Percentiles rank a stretch among this genome's conserved stretches.
Conservation (phyloP, 2,329 filamentous ascomycete genomes). For the Scedosporium apiospermum region DNA sequence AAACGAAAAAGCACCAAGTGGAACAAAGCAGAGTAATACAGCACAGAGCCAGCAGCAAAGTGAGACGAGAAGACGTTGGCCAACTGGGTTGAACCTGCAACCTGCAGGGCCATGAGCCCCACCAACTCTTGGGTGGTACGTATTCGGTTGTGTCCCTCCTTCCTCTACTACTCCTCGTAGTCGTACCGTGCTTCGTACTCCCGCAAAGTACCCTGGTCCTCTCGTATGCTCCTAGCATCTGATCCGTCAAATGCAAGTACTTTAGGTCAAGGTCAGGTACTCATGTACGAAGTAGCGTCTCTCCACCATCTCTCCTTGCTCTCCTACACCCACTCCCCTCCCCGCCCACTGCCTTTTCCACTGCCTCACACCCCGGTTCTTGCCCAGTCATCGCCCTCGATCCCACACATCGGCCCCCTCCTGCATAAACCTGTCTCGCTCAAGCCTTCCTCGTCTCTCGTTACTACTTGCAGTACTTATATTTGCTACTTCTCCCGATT, state of each 20-base stretch:
- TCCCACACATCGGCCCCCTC: constrained; percentile 2
- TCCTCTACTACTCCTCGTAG: neutral
- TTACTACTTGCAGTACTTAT: neutral
- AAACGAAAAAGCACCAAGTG: too few relatives aligned
- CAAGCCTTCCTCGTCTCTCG: constrained; percentile 4
- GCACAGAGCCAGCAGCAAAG: neutral
- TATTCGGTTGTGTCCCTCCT: neutral
- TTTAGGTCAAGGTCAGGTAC: neutral
- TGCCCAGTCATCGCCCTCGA: constrained; percentile 1
- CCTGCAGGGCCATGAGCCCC: neutral
- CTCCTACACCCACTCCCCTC: neutral
- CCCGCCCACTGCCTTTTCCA: neutral
- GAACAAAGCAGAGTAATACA: too few relatives aligned
- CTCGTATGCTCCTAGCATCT: neutral
- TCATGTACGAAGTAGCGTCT: neutral
- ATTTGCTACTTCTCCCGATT: constrained; percentile 2
- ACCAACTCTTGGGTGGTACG: neutral
- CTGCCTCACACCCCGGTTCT: constrained; percentile 1
- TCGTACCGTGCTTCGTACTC: neutral
- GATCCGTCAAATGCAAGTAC: too few relatives aligned
- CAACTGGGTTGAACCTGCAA: neutral
- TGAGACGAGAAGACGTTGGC: neutral
- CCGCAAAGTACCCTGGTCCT: neutral
- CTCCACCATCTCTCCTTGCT: neutral
- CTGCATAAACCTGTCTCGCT: constrained; percentile 5